These are phyloP conservation scores for Punica granatum DNA, from an alignment of 345 rosid genomes.

Conservation along the genomic window DNA sequence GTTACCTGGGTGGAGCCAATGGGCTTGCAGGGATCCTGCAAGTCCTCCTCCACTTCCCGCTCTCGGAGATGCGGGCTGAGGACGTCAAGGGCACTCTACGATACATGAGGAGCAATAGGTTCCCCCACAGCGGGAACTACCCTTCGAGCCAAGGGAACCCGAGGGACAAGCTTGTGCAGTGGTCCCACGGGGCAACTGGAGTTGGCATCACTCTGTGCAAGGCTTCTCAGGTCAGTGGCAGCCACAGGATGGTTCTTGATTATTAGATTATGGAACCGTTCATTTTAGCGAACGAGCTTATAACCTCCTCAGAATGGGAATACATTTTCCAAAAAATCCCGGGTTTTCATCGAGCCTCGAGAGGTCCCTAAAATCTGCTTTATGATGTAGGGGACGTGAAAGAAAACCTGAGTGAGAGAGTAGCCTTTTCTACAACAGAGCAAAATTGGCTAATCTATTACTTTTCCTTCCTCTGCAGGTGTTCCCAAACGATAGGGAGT, in stretches of 20 bases:
- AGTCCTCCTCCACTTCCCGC: slow-evolving; percentile 69
- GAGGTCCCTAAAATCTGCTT: too few relatives aligned
- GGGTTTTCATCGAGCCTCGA: too few relatives aligned
- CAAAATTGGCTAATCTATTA: neutral
- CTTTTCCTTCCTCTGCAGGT: slow-evolving; percentile 20
- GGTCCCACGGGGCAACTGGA: slow-evolving; percentile 85
- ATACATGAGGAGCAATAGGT: slow-evolving; percentile 85
- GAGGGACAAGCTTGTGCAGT: slow-evolving; percentile 78
- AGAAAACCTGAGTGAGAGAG: too few relatives aligned
- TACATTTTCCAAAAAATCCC: neutral
- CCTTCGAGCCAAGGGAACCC: slow-evolving; percentile 87
- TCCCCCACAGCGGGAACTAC: slow-evolving; percentile 75
- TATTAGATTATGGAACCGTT: neutral
- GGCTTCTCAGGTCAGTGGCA: slow-evolving; percentile 61
- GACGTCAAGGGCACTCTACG: slow-evolving; percentile 75
- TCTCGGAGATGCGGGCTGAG: slow-evolving; percentile 37
- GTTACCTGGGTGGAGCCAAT: slow-evolving; percentile 87
- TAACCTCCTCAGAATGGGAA: too few relatives aligned
- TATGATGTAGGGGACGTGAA: too few relatives aligned
- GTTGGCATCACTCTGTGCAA: slow-evolving; percentile 70
- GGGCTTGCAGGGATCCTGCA: slow-evolving; percentile 91
- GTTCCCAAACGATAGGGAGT: slow-evolving; percentile 61
- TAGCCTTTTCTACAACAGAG: too few relatives aligned
- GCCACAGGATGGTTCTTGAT: neutral
- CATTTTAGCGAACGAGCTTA: too few relatives aligned